phyloP scores from a whole-genome alignment of 2,329 filamentous ascomycete genomes.

The Fusarium compactum region DNA sequence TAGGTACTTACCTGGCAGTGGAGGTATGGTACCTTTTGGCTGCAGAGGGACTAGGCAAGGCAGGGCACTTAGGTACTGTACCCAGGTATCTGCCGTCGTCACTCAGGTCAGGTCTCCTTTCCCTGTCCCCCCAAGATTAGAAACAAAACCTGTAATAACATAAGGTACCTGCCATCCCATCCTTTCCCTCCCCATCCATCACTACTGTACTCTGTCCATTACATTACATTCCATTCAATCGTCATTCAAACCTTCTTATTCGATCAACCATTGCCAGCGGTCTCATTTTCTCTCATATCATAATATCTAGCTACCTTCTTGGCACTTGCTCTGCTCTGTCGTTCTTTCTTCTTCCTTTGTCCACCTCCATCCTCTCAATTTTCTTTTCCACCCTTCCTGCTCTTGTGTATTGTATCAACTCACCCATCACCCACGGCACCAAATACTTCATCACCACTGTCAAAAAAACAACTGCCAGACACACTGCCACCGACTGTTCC shows the following conservation, averaged over 20 bases:
- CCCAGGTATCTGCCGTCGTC: background rate
- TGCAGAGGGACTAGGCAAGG: too few species aligned
- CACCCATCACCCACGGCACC: background rate
- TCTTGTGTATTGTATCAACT: background rate
- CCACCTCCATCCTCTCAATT: background rate
- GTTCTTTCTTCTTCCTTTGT: constrained; percentile 1
- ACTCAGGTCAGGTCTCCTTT: background rate
- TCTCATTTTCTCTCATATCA: constrained; percentile 7
- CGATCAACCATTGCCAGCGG: background rate
- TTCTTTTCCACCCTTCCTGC: background rate
- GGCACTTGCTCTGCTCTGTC: background rate
- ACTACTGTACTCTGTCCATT: background rate
- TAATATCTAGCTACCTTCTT: constrained; percentile 3
- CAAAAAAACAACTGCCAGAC: constrained; percentile 27
- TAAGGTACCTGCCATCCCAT: constrained; percentile 1
- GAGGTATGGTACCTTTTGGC: too few species aligned
- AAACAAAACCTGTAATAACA: background rate
- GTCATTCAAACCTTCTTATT: constrained; percentile 19
- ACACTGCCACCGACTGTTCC: constrained; percentile 10
- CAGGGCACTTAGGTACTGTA: background rate
- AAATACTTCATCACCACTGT: constrained; percentile 14
- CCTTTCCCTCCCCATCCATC: constrained; percentile 12
- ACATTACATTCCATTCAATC: constrained; percentile 26
- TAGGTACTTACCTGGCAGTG: too few species aligned
- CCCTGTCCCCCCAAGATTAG: background rate